These are phyloP conservation scores for Fusarium poae DNA, from an alignment of 2,329 filamentous ascomycete species.

Conservation along the genomic window DNA sequence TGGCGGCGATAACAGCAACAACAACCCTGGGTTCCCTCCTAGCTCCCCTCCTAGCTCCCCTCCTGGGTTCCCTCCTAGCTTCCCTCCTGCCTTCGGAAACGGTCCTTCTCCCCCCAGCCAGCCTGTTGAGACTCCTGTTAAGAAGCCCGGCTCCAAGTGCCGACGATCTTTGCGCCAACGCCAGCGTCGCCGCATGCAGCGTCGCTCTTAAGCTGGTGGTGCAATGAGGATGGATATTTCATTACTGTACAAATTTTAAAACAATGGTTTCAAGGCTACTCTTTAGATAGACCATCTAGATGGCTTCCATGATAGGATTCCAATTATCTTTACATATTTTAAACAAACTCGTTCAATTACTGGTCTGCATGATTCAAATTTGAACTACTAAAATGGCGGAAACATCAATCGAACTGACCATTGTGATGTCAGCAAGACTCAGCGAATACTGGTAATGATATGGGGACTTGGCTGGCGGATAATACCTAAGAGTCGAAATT, in stretches of 20 bases:
- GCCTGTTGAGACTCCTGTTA: constrained; percentile 3
- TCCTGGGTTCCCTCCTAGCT: neutral
- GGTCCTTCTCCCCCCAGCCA: neutral
- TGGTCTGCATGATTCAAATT: neutral
- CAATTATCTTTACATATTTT: neutral
- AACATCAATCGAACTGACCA: too few relatives aligned
- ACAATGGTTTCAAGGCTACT: constrained; percentile 15
- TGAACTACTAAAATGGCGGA: neutral
- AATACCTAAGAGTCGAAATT: too few relatives aligned
- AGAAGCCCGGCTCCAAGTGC: constrained; percentile 16
- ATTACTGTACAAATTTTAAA: constrained; percentile 30
- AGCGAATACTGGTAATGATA: too few relatives aligned
- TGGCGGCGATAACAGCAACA: neutral
- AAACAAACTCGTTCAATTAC: too few relatives aligned
- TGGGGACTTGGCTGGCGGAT: too few relatives aligned
- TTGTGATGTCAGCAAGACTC: too few relatives aligned
- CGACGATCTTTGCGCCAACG: constrained; percentile 21
- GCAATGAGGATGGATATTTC: neutral
- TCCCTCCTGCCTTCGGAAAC: neutral
- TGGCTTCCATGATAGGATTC: neutral
- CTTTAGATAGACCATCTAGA: constrained; percentile 19
- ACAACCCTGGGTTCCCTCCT: too few relatives aligned
- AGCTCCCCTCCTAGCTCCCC: too few relatives aligned
- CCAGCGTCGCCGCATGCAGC: constrained; percentile 1
- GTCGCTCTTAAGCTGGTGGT: neutral